Conservation (phyloP, 768 basidiomycete genomes). For the Gymnopilus junonius region DNA sequence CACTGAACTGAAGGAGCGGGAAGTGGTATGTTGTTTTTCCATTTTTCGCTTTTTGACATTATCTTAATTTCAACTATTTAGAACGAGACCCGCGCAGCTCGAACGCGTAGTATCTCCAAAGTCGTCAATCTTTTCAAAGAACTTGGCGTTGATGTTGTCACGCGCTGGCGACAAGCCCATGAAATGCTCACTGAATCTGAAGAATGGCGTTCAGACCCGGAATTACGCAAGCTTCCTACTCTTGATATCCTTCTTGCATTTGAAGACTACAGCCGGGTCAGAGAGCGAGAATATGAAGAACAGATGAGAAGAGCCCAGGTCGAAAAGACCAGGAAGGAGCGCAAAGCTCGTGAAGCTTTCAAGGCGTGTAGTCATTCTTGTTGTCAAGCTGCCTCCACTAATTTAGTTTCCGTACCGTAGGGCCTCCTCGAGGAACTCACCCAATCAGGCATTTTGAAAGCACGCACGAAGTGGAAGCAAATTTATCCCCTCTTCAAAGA, state of each 20-base stretch:
- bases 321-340: constrained; percentile 81
- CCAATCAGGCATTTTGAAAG: constrained; percentile 66
- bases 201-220: constrained; percentile 77
- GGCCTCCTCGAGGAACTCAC: constrained; percentile 75
- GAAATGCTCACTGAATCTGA: constrained; percentile 75
- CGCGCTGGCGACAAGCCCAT: constrained; percentile 89
- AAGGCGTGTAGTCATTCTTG: constrained; percentile 52
- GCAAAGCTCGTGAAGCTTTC: constrained; percentile 93
- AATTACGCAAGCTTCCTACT: constrained; percentile 83
- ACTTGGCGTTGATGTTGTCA: constrained; percentile 90
- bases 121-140: constrained; percentile 85
- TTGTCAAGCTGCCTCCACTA: background rate
- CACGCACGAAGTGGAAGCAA: constrained; percentile 91
- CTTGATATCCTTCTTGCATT: constrained; percentile 93
- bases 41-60: constrained; percentile 3
- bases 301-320: constrained; percentile 79
- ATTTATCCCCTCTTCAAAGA: constrained; percentile 77
- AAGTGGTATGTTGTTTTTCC: constrained; percentile 68
- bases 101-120: constrained; percentile 80
- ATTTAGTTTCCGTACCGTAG: constrained; percentile 38
- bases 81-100: constrained; percentile 81
- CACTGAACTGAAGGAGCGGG: constrained; percentile 80
- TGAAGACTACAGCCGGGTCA: constrained; percentile 90
- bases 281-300: constrained; percentile 92
- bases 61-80: constrained; percentile 32